Percentiles rank a stretch among this genome's conserved stretches.
Conservation (phyloP, 2,329 filamentous ascomycete genomes). For the Colletotrichum gigasporum region DNA sequence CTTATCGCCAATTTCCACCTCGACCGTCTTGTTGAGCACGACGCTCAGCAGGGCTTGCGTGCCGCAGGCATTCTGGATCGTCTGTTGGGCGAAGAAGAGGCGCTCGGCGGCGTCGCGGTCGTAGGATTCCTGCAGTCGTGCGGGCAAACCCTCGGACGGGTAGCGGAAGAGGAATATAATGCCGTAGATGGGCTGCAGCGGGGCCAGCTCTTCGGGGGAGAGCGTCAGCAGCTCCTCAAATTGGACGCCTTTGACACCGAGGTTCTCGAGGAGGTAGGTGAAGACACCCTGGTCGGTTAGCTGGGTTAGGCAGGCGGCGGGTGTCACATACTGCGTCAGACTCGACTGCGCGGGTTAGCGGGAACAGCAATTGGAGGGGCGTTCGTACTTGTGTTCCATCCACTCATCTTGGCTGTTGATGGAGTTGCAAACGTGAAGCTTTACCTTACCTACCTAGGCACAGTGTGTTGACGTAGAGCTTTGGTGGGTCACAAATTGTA, state of each 20-base stretch:
- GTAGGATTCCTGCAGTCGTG: conserved; percentile 57
- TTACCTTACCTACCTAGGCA: no score
- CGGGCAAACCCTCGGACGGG: conserved; percentile 72
- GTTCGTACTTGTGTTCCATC: conserved; percentile 88
- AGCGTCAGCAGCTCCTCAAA: conserved; percentile 96
- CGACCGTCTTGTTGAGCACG: conserved; percentile 81
- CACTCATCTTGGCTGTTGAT: conserved; percentile 71
- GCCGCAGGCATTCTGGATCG: conserved; percentile 97
- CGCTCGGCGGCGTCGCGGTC: conserved; percentile 78
- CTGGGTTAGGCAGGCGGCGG: background rate
- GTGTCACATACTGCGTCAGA: conserved; percentile 84
- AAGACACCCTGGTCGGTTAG: conserved; percentile 78
- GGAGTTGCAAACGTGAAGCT: no score
- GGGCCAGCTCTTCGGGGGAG: conserved; percentile 77
- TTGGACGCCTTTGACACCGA: conserved; percentile 93
- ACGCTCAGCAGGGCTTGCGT: conserved; percentile 95
- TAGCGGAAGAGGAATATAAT: conserved; percentile 99
- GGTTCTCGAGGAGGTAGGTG: conserved; percentile 90
- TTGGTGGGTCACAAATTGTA: conserved; percentile 19
- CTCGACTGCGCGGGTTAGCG: conserved; percentile 67
- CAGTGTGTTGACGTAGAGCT: conserved; percentile 30
- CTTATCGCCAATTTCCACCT: conserved; percentile 76
- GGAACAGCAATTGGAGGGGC: conserved; percentile 1
- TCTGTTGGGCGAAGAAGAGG: conserved; percentile 95
- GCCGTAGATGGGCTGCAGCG: conserved; percentile 84